phyloP scores from a whole-genome alignment of 768 basidiomycete species.

The Neoboletus subvelutipes region DNA sequence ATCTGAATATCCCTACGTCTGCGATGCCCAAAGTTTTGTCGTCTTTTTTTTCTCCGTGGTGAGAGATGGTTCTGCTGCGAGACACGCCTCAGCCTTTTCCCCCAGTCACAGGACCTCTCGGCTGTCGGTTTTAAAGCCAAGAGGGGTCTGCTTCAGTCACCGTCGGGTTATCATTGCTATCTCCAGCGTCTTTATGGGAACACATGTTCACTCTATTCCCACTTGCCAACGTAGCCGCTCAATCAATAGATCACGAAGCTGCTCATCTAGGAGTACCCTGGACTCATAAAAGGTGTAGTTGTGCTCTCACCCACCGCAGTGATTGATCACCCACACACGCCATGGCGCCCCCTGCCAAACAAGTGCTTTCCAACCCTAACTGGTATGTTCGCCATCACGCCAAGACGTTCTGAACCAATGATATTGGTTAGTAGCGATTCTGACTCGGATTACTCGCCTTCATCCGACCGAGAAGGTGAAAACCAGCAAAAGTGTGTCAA shows the following conservation, averaged over 20 bases:
- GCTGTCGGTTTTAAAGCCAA: background rate
- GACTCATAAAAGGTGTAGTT: slow-evolving; percentile 16
- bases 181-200: slow-evolving; percentile 7
- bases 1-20: background rate
- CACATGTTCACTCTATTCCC: slow-evolving; percentile 9
- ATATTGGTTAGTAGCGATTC: background rate
- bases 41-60: background rate
- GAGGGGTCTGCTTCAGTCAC: background rate
- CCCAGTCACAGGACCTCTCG: slow-evolving; percentile 1
- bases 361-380: background rate
- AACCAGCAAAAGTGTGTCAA: background rate
- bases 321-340: background rate
- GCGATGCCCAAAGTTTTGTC: background rate
- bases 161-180: slow-evolving; percentile 8
- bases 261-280: slow-evolving; percentile 2
- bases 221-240: slow-evolving; percentile 3
- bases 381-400: slow-evolving; percentile 1
- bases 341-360: background rate
- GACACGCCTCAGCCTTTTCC: background rate
- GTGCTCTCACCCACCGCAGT: background rate
- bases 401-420: background rate
- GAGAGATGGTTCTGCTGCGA: background rate
- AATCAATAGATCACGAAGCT: slow-evolving; percentile 8
- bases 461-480: background rate
- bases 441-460: background rate